phyloP scores from a whole-genome alignment of 2,329 filamentous ascomycete genomes.

The Lachnum nothofagi region DNA sequence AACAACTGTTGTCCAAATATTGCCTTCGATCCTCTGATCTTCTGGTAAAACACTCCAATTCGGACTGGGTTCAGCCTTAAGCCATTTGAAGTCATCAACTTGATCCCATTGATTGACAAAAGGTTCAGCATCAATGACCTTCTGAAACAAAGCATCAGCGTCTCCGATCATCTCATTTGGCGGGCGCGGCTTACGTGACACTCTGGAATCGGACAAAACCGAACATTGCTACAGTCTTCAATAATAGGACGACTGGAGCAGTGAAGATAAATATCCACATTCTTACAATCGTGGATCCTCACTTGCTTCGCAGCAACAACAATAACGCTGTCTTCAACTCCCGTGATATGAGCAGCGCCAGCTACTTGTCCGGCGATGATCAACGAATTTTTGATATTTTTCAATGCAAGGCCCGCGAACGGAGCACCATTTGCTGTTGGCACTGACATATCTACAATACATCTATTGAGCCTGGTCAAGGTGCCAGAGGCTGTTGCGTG shows the following conservation, averaged over 20 bases:
- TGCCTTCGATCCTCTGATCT: constrained; percentile 52
- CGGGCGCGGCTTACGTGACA: constrained; percentile 54
- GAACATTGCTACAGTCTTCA: constrained; percentile 74
- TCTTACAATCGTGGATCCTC: constrained; percentile 79
- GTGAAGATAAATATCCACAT: constrained; percentile 78
- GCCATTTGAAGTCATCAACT: constrained; percentile 97
- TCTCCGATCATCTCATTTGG: neutral
- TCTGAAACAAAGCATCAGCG: constrained; percentile 19
- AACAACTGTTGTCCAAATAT: constrained; percentile 65
- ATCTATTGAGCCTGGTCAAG: constrained; percentile 62
- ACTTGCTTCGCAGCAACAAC: constrained; percentile 82
- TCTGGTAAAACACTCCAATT: constrained; percentile 74
- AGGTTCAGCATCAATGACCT: constrained; percentile 23
- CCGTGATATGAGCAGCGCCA: constrained; percentile 80
- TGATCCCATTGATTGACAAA: constrained; percentile 73
- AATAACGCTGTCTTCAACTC: constrained; percentile 64
- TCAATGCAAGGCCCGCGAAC: constrained; percentile 67
- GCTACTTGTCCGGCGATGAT: constrained; percentile 73
- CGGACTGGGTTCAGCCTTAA: constrained; percentile 78
- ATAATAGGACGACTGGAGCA: constrained; percentile 86
- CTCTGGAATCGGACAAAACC: constrained; percentile 71
- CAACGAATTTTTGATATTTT: constrained; percentile 63
- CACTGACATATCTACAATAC: constrained; percentile 75
- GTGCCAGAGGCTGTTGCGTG: constrained; percentile 69
- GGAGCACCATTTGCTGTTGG: constrained; percentile 56